Percentiles rank a stretch among this genome's conserved stretches.
Conservation (phyloP, 306 rosid species). For the Vigna radiata region DNA sequence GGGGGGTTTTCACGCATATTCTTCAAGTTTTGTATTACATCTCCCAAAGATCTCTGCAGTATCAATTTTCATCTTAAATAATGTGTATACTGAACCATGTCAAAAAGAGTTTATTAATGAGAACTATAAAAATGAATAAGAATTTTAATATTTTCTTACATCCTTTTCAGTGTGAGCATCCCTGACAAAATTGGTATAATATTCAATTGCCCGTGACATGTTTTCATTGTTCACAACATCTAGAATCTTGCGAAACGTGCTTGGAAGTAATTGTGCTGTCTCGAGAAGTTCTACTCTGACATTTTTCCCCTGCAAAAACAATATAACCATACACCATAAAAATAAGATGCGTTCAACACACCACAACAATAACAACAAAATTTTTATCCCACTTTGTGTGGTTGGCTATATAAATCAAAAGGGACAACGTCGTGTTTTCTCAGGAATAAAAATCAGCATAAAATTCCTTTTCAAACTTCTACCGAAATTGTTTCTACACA, state of each 20-base stretch:
- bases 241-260: conserved; percentile 73
- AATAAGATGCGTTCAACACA: neutral
- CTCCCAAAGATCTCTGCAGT: conserved; percentile 60
- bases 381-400: neutral
- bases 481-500: conserved; percentile 4
- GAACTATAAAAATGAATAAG: conserved; percentile 25
- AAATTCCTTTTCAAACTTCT: neutral
- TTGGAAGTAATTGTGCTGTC: conserved; percentile 87
- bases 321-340: conserved; percentile 27
- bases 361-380: neutral
- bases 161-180: conserved; percentile 85
- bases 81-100: conserved; percentile 30
- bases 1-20: conserved; percentile 72
- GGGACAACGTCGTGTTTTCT: neutral
- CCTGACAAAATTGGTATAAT: conserved; percentile 80
- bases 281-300: conserved; percentile 85
- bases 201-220: conserved; percentile 76
- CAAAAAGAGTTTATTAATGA: conserved; percentile 27
- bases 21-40: conserved; percentile 64
- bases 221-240: conserved; percentile 73
- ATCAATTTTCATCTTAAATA: conserved; percentile 41
- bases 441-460: neutral
- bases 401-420: neutral
- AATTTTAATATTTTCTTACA: conserved; percentile 56
- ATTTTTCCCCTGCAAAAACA: conserved; percentile 71